Evolutionary conservation across 352 stramenopile genomes (phyloP), one percentile per base, ranked within the genome.

Genomic region (Pythium vanterpoolii): DNA sequence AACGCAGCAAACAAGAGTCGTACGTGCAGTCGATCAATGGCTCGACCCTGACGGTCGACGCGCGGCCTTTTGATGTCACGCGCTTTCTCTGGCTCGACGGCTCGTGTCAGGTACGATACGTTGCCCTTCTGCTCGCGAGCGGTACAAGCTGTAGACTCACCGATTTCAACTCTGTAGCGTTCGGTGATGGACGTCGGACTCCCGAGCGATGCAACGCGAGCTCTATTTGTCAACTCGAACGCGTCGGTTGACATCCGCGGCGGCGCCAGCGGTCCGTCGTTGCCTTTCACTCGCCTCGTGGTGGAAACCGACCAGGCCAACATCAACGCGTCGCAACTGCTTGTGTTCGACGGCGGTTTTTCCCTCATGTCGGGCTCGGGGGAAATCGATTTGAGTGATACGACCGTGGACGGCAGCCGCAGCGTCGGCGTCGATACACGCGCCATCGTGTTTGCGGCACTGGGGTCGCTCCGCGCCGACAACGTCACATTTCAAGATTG

Each of bases 21-120:
- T 83, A 76, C 52, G 21, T 60, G 18, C 77, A 69, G 39, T 56
- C 48, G 4, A 33, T 69, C 27, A 57, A 50, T 13, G 73, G 72
- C 24, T 45, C 39, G 5, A 71, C 60, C 2, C 19, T 86, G 16
- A 64, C 27, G 11, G 50, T 84, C 43, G 50, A 56, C 13, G 38
- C 69, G 4, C 45, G 60, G n/a, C 71, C 82, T 3, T 54, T 76
- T 18, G 64, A 69, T 39, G 57, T 66, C 36, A 80, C 69, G 23
- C 74, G 58, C 6, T 87, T 92, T 34, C 44, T 90, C 24, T 88
- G 83, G 78, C 49, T 92, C 3, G 83, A 89, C 19, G 74, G 67
- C 1, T 89, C 79, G 3, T 92, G 79, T 21, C 83, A 91, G 71
- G 81, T 88, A 49, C 34, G 44, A 23, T 11, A 44, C n/a, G n/a